A percentile compares a stretch with the other conserved stretches of the same genome.
Evolutionary conservation across 2,329 filamentous ascomycete genomes (phyloP).

Genomic region (Trichoderma polysporum): DNA sequence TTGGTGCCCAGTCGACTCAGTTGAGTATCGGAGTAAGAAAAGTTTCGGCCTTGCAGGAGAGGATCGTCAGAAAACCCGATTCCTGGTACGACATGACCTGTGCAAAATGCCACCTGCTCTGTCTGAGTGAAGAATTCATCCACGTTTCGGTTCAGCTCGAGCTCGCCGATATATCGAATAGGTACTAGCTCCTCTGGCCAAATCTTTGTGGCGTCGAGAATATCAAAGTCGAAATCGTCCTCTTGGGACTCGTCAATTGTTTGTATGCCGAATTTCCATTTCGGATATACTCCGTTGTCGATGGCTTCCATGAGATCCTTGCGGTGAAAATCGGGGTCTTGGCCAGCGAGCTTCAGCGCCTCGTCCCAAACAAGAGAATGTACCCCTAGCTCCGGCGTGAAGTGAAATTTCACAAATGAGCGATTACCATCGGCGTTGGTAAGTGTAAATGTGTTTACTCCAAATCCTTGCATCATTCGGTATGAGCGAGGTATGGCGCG

Average conservation of each 20-base stretch:
- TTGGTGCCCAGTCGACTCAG: slow-evolving; percentile 69
- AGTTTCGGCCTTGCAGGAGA: slow-evolving; percentile 70
- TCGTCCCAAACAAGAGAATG: slow-evolving; percentile 80
- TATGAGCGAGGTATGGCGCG: slow-evolving; percentile 70
- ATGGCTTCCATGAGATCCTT: slow-evolving; percentile 77
- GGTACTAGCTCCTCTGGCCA: slow-evolving; percentile 80
- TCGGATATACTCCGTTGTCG: slow-evolving; percentile 66
- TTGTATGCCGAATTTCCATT: slow-evolving; percentile 84
- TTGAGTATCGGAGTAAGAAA: slow-evolving; percentile 73
- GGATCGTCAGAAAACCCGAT: slow-evolving; percentile 75
- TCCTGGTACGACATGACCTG: slow-evolving; percentile 74
- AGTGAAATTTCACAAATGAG: slow-evolving; percentile 76
- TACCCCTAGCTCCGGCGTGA: slow-evolving; percentile 70
- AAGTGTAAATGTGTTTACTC: slow-evolving; percentile 76
- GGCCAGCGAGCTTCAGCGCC: slow-evolving; percentile 69
- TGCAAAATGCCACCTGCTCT: slow-evolving; percentile 82
- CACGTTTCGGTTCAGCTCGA: slow-evolving; percentile 76
- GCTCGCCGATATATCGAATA: slow-evolving; percentile 72
- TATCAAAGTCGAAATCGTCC: slow-evolving; percentile 80
- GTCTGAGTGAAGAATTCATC: slow-evolving; percentile 82
- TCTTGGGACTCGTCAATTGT: slow-evolving; percentile 68
- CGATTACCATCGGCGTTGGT: slow-evolving; percentile 67
- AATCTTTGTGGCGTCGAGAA: slow-evolving; percentile 80
- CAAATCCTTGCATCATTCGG: slow-evolving; percentile 85
- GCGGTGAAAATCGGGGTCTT: slow-evolving; percentile 79